phyloP scores from a whole-genome alignment of 2,329 filamentous ascomycete species.

The Orbilia quercus region DNA sequence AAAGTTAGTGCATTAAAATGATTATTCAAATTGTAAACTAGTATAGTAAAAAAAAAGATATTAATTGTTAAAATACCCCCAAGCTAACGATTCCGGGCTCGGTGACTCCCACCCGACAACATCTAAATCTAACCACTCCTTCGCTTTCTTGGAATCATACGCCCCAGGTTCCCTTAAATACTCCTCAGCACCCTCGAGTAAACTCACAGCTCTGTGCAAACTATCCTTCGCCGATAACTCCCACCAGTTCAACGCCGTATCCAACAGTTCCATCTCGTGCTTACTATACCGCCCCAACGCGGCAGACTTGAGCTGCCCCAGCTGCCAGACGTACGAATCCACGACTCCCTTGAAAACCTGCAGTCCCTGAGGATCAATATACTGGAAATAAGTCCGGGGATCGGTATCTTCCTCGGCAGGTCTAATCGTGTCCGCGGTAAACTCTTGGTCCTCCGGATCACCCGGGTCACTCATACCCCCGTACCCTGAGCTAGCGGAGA shows the following conservation, averaged over 20 bases:
- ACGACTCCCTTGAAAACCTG: conserved; percentile 1
- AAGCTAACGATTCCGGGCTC: too few species aligned
- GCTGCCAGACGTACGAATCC: conserved; percentile 26
- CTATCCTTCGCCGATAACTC: background rate
- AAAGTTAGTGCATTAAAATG: too few species aligned
- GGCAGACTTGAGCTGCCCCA: conserved; percentile 5
- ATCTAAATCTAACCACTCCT: conserved; percentile 2
- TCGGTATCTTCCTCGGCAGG: conserved; percentile 6
- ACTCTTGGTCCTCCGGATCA: background rate
- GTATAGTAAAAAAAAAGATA: too few species aligned
- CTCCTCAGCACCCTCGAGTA: conserved; percentile 4
- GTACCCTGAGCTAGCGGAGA: conserved; percentile 11
- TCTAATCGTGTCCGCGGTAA: background rate
- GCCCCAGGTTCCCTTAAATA: conserved; percentile 28
- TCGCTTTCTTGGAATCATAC: background rate
- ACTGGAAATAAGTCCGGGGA: conserved; percentile 21
- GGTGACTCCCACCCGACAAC: background rate
- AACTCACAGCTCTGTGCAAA: conserved; percentile 1
- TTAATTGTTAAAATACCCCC: too few species aligned
- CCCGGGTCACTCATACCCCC: conserved; percentile 26
- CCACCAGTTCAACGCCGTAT: conserved; percentile 13
- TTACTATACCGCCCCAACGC: background rate
- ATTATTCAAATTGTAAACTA: too few species aligned
- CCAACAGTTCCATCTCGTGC: conserved; percentile 22
- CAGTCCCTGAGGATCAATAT: conserved; percentile 7